These are phyloP conservation scores for Yamadazyma sp. DNA, from an alignment of 805 yeast genomes.

Conservation along the genomic window DNA sequence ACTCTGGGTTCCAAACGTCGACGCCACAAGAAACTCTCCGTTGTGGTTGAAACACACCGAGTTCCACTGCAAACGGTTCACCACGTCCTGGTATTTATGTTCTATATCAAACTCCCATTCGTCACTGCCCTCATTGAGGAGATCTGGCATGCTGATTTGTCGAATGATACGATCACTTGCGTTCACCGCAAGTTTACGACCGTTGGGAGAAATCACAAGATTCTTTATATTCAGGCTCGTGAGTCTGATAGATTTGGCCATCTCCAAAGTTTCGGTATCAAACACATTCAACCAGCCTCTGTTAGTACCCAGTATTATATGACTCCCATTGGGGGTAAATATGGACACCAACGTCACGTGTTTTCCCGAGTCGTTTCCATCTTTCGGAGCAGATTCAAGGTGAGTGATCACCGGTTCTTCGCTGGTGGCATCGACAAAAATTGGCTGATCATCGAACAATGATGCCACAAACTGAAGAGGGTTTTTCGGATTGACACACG, in stretches of 20 bases:
- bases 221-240: constrained; percentile 72
- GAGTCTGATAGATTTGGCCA: constrained; percentile 53
- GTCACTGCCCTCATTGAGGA: constrained; percentile 25
- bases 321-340: constrained; percentile 54
- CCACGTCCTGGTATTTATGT: constrained; percentile 87
- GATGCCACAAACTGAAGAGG: constrained; percentile 58
- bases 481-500: constrained; percentile 52
- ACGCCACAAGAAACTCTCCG: constrained; percentile 82
- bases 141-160: constrained; percentile 53
- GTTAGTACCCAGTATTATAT: constrained; percentile 71
- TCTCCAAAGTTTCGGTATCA: constrained; percentile 24
- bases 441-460: constrained; percentile 61
- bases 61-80: constrained; percentile 87
- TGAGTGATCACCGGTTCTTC: constrained; percentile 19
- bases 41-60: constrained; percentile 70
- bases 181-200: constrained; percentile 66
- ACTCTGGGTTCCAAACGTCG: constrained; percentile 70
- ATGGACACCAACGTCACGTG: constrained; percentile 51
- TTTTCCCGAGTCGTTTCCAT: constrained; percentile 21
- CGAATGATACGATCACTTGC: constrained; percentile 76
- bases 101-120: constrained; percentile 63
- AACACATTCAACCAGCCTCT: constrained; percentile 72
- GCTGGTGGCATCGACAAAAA: constrained; percentile 43
- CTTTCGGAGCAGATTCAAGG: constrained; percentile 20
- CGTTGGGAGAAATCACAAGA: constrained; percentile 56